These are phyloP conservation scores for Mucor saturninus DNA, from an alignment of 371 early-diverging fungal species.

Conservation along the genomic window DNA sequence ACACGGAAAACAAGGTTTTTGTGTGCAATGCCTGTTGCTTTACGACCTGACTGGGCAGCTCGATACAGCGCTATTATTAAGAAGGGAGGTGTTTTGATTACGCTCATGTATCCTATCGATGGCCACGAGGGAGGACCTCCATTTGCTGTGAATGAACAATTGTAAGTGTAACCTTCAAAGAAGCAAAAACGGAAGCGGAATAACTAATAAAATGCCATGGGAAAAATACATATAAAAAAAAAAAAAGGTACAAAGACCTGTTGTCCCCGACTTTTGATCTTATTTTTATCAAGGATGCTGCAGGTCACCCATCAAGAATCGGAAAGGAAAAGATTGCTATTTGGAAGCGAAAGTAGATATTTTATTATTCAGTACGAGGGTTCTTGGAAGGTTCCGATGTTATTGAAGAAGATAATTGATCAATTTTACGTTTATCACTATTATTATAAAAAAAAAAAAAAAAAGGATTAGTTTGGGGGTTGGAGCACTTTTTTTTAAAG, in stretches of 20 bases:
- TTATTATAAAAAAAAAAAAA: not conserved
- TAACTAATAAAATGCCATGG: constrained; percentile 9
- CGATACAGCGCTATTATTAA: constrained; percentile 72
- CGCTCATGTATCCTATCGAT: constrained; percentile 80
- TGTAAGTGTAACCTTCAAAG: constrained; percentile 28
- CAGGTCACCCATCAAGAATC: constrained; percentile 50
- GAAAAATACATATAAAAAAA: not conserved
- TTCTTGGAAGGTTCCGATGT: constrained; percentile 9
- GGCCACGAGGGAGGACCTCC: constrained; percentile 69
- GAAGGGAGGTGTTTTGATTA: constrained; percentile 79
- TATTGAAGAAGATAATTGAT: constrained; percentile 12
- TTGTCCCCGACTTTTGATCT: constrained; percentile 63
- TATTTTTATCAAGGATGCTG: constrained; percentile 60
- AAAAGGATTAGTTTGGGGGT: not conserved
- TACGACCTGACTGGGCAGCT: constrained; percentile 73
- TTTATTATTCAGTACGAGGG: constrained; percentile 11
- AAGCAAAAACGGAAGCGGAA: constrained; percentile 12
- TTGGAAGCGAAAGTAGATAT: constrained; percentile 50
- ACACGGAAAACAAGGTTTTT: constrained; percentile 60
- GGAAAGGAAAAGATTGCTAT: constrained; percentile 67
- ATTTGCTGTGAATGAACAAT: constrained; percentile 59
- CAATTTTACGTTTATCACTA: constrained; percentile 36
- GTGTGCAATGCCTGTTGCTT: constrained; percentile 78
- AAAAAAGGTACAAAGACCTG: constrained; percentile 46
- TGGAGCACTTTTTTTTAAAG: too few relatives aligned